Base-by-base conservation (phyloP, 768 basidiomycete genomes). In the Suillus ampliporus region DNA sequence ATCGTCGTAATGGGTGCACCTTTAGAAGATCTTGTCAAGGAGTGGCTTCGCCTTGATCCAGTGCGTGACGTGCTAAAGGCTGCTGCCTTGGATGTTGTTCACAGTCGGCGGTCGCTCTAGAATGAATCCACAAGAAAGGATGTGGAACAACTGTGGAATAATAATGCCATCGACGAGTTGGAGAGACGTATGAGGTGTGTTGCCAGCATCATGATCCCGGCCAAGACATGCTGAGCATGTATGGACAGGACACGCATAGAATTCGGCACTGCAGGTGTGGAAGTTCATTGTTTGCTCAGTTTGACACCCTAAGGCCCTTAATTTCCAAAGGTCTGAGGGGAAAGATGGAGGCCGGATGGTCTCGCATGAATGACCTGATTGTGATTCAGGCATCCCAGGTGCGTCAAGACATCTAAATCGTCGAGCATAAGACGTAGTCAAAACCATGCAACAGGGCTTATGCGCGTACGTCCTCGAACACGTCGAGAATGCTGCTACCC, bases 341-440 rank as follows among this genome's bases (percentile, higher is more conserved):
- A 2, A 82, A 78, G 65, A 95, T 96, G 94, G 89, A 91, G 67
- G 93, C 93, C 9, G 94, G 94, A 2, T 94, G 90, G 85, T 83
- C 91, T n/a, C 84, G 91, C 60, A 95, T 96, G 92, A 96, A 96
- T 71, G 92, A 95, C 73, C 76, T 96, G 61, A 91, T 87, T 53
- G 79, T 94, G 58, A 88, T 92, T 47, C 92, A 94, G 71, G 84
- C 92, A 11, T 92, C 91, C 15, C 92, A 95, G 82, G 92, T 86
- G 47, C 51, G 76, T 48, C 50, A 37, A 15, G n/a, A 44, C 19
- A 41, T 37, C 34, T 4, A 17, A 7, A 37, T 26, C 37, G 40
- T 23, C 35, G 41, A 23, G 3, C 28, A 21, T 37, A 34, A 28
- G 34, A 38, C 40, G 51, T 60, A 7, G 35, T 46, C 43, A 19